Percentiles rank a stretch among this genome's conserved stretches.
These are phyloP conservation scores for Apiotrichum laibachii DNA, from an alignment of 1,284 basidiomycete genomes.

Conservation along the genomic window DNA sequence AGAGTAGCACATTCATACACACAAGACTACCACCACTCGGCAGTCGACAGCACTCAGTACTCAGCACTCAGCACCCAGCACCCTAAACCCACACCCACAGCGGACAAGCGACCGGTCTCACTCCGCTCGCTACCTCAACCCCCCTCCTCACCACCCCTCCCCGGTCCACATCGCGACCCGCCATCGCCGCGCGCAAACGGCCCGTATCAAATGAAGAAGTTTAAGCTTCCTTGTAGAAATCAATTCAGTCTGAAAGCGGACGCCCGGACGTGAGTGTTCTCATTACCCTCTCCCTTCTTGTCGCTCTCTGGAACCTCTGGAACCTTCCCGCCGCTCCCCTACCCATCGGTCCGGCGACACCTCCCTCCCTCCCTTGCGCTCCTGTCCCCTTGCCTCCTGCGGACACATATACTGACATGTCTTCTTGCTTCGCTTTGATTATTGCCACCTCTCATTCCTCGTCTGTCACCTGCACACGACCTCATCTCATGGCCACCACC, in stretches of 20 bases:
- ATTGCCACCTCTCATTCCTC: not conserved
- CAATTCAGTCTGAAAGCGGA: conserved; percentile 34
- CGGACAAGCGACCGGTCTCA: not conserved
- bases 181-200: conserved; percentile 5
- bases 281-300: not conserved
- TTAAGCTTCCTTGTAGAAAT: conserved; percentile 48
- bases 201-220: conserved; percentile 36
- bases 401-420: no score
- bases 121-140: not conserved
- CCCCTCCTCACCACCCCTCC: not conserved
- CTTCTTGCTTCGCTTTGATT: not conserved
- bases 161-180: conserved; percentile 3
- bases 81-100: not conserved
- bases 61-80: not conserved
- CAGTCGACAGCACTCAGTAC: no score
- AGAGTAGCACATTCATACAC: no score
- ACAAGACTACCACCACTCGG: no score
- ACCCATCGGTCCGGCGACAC: not conserved
- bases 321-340: no score
- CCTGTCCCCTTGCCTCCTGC: not conserved
- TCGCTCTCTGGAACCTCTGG: no score
- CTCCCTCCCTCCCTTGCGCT: not conserved
- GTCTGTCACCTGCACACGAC: no score
- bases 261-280: conserved; percentile 35
- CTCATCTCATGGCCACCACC: not conserved